Conservation (phyloP, 2,329 filamentous ascomycete species). For the Penicillium concentricum region DNA sequence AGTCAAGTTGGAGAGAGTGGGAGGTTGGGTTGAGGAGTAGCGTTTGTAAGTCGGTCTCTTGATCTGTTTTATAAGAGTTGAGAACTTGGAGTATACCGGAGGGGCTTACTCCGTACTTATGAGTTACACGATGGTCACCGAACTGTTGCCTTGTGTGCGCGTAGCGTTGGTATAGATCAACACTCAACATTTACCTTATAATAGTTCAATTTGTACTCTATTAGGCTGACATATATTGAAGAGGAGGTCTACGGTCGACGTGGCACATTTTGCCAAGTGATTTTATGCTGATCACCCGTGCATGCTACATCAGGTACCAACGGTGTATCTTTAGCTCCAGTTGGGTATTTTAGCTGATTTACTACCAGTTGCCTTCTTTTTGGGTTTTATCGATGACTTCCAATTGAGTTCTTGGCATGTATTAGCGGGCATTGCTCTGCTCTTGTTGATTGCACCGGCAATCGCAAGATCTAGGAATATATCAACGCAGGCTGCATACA, state of each 20-base stretch:
- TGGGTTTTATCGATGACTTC: not conserved
- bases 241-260: not conserved
- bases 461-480: not conserved
- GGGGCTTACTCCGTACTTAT: not conserved
- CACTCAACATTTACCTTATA: not conserved
- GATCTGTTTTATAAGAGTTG: not conserved
- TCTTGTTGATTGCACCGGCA: not conserved
- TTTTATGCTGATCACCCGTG: not conserved
- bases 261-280: conserved; percentile 1
- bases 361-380: not conserved
- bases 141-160: not conserved
- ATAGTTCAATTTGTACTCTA: not conserved
- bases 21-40: not conserved
- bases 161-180: not conserved
- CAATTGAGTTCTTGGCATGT: not conserved
- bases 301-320: not conserved
- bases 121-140: not conserved
- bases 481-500: not conserved
- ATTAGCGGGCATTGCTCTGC: not conserved
- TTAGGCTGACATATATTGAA: not conserved
- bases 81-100: not conserved
- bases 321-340: not conserved
- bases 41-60: not conserved
- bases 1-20: not conserved
- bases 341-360: not conserved